phyloP scores from a whole-genome alignment of 129 eudicot species.

The Dittrichia graveolens region DNA sequence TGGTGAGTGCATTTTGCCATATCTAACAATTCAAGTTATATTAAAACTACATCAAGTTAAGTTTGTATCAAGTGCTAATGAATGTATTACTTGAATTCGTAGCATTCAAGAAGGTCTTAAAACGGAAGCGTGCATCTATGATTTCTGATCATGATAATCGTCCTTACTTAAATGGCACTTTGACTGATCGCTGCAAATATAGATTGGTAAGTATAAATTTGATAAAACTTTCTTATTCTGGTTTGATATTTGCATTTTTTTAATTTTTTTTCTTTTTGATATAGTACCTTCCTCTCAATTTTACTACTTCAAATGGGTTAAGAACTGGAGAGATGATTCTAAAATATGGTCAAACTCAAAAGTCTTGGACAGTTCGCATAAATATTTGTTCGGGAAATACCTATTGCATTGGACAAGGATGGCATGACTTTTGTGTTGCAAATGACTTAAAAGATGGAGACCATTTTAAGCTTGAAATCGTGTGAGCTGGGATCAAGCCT shows the following conservation, averaged over 20 bases:
- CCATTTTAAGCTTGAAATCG: constrained; percentile 15
- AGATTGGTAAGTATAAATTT: constrained; percentile 14
- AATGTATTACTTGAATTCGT: too few relatives aligned
- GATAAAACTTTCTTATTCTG: neutral
- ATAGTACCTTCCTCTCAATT: constrained; percentile 1
- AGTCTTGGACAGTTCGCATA: neutral
- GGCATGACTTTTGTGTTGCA: neutral
- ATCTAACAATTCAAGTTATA: neutral
- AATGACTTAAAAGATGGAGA: constrained; percentile 20
- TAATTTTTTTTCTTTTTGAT: constrained; percentile 1
- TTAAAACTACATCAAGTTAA: neutral
- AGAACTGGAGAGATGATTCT: constrained; percentile 11
- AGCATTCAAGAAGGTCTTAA: too few relatives aligned
- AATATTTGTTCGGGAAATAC: neutral
- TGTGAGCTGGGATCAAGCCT: constrained; percentile 7
- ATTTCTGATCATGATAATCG: neutral
- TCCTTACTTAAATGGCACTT: constrained; percentile 2
- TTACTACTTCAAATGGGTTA: constrained; percentile 13
- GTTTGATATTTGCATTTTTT: neutral
- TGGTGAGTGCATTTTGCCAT: constrained; percentile 3
- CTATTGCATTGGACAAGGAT: constrained; percentile 14
- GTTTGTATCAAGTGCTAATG: too few relatives aligned
- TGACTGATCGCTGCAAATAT: neutral
- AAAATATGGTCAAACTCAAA: constrained; percentile 3
- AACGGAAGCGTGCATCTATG: neutral